These are phyloP conservation scores for Amanita muscaria DNA, from an alignment of 768 basidiomycete genomes.

Conservation along the genomic window DNA sequence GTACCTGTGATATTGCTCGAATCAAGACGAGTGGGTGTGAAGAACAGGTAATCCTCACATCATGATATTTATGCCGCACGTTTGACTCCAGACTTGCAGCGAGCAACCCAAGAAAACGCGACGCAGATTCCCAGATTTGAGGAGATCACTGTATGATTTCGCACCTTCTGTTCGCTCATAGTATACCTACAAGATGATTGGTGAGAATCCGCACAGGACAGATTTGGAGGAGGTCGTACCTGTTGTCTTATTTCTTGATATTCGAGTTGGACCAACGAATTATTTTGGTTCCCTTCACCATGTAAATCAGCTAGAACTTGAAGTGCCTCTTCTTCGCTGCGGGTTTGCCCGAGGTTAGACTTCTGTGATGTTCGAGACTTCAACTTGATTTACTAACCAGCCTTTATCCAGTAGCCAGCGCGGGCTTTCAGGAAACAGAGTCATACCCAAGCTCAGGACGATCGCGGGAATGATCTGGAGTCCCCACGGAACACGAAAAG, in stretches of 20 bases:
- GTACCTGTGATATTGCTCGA: conserved; percentile 48
- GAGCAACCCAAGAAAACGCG: too few relatives aligned
- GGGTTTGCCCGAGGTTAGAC: too few relatives aligned
- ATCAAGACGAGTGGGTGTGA: not conserved
- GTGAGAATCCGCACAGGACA: too few relatives aligned
- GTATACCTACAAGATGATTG: too few relatives aligned
- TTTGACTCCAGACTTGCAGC: conserved; percentile 78
- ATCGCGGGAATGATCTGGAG: conserved; percentile 75
- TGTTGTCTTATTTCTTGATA: conserved; percentile 58
- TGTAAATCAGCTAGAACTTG: conserved; percentile 71
- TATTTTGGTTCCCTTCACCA: conserved; percentile 46
- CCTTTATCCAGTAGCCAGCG: conserved; percentile 62
- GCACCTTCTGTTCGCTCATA: conserved; percentile 68
- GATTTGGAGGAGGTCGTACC: too few relatives aligned
- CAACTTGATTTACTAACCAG: too few relatives aligned
- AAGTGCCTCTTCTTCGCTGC: conserved; percentile 56
- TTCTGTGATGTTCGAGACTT: too few relatives aligned
- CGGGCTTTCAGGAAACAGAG: conserved; percentile 60
- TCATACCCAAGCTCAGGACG: conserved; percentile 59
- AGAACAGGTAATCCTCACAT: conserved; percentile 38
- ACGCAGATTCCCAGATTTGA: conserved; percentile 60
- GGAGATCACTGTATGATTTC: conserved; percentile 60
- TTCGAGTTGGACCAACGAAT: conserved; percentile 63
- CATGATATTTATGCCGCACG: conserved; percentile 76
- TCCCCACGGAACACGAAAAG: conserved; percentile 77